Evolutionary conservation across 164 flowering plant genomes (phyloP), one percentile per base, ranked within the genome.

Genomic region (Pachysandra terminalis): DNA sequence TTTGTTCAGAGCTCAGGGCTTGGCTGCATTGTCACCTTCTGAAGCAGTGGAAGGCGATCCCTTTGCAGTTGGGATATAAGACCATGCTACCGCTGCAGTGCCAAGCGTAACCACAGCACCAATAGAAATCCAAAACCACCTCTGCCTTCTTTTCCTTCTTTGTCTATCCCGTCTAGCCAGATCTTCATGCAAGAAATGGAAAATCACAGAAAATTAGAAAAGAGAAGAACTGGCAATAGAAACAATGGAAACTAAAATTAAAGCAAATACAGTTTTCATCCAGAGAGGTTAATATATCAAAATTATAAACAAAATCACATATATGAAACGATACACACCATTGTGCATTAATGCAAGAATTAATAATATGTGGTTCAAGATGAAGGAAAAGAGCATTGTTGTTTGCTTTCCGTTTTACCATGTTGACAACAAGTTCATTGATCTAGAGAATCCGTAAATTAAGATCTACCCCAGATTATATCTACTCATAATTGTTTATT

Each of bases 121-220:
- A 61, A 86, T 67, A 0, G 92, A 85, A 26, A 89, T 85, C 97
- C 94, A 94, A 49, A 91, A 68, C 98, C 94, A 94, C 68, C 69
- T 81, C 76, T 81, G 87, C 75, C 79, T 84, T 72, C 77, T 81
- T 72, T 83, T 84, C 81, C 84, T 90, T 76, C 64, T 77, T 53
- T 82, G 83, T 73, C 97, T 80, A 0, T 70, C 69, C 19, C 80
- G 82, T 61, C 97, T 69, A 53, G 88, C 86, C 75, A 76, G 67
- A 70, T 90, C 98, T 93, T 59, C 27, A 72, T 22, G 32, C 8
- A 61, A 5, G 14, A 48, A 58, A 58, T 27, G 15, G 40, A 70
- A 28, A 49, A 14, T 17, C 58, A 9, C 22, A 5, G 32, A n/a
- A 48, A 60, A 61, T 55, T 27, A 69, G 13, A 28, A 58, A 0